A percentile compares a stretch with the other conserved stretches of the same genome.
Evolutionary conservation across 2,329 filamentous ascomycete species (phyloP).

Genomic region (Tolypocladium sp.): DNA sequence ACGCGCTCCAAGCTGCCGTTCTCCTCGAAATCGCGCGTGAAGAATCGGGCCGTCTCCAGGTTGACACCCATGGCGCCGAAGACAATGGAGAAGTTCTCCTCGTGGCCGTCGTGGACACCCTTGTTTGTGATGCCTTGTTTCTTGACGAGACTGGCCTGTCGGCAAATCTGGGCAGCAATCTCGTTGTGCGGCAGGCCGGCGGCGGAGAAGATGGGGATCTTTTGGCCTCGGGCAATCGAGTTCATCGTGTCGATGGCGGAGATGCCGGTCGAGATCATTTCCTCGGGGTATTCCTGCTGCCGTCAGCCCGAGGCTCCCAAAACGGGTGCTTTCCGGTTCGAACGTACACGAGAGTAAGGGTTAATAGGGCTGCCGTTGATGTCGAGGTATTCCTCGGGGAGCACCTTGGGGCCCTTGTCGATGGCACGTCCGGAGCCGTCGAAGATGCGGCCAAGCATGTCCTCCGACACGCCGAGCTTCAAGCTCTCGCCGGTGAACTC

Average conservation of each 20-base stretch:
- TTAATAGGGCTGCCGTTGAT: constrained; percentile 99
- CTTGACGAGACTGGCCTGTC: constrained; percentile 89
- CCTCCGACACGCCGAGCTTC: constrained; percentile 97
- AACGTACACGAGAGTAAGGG: constrained; percentile 78
- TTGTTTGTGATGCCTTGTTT: constrained; percentile 73
- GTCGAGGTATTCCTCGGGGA: constrained; percentile 96
- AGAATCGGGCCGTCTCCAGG: constrained; percentile 97
- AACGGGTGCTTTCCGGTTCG: background rate
- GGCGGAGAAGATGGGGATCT: constrained; percentile 99
- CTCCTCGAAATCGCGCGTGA: constrained; percentile 97
- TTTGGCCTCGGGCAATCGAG: constrained; percentile 95
- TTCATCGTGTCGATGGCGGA: constrained; percentile 99
- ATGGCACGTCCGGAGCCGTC: constrained; percentile 96
- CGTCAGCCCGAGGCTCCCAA: constrained; percentile 8
- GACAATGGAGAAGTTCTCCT: constrained; percentile 99
- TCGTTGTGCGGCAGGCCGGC: constrained; percentile 98
- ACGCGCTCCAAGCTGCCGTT: constrained; percentile 97
- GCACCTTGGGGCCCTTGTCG: constrained; percentile 96
- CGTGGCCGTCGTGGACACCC: constrained; percentile 90
- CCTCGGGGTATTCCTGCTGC: constrained; percentile 85
- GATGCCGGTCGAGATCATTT: constrained; percentile 99
- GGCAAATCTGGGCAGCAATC: constrained; percentile 97
- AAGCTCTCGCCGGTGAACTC: constrained; percentile 95
- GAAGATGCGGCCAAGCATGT: constrained; percentile 98
- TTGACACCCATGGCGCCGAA: constrained; percentile 99